Conservation (phyloP, 1,139 yeast species). For the Oligophagozyma castellii region DNA sequence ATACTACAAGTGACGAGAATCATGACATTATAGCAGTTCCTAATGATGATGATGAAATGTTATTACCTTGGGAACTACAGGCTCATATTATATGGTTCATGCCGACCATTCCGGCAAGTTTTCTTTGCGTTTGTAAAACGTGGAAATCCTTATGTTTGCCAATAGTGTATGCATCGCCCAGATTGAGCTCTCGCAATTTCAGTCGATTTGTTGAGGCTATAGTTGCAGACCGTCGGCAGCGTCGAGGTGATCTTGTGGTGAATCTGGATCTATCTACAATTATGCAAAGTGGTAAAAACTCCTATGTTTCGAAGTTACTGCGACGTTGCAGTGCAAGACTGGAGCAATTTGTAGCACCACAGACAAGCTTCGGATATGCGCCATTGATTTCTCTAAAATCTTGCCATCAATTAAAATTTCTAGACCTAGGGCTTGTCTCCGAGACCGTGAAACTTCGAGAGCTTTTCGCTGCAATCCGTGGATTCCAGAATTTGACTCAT, state of each 20-base stretch:
- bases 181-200: constrained; percentile 53
- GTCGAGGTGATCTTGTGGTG: constrained; percentile 31
- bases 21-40: constrained; percentile 18
- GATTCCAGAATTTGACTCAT: constrained; percentile 49
- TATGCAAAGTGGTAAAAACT: constrained; percentile 86
- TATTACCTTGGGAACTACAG: constrained; percentile 39
- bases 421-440: constrained; percentile 80
- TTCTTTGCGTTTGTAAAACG: constrained; percentile 44
- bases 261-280: constrained; percentile 61
- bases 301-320: constrained; percentile 69
- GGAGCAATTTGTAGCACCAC: constrained; percentile 74
- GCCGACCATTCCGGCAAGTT: constrained; percentile 33
- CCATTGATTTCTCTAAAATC: constrained; percentile 68
- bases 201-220: constrained; percentile 59
- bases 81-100: constrained; percentile 35
- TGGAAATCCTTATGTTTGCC: constrained; percentile 52
- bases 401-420: constrained; percentile 46
- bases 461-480: constrained; percentile 58
- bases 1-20: constrained; percentile 14
- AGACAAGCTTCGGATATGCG: constrained; percentile 84
- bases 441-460: constrained; percentile 79
- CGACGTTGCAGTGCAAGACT: constrained; percentile 58
- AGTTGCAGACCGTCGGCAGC: constrained; percentile 25
- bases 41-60: constrained; percentile 9
- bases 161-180: constrained; percentile 49